Percentiles rank a stretch among this genome's conserved stretches.
phyloP scores from a whole-genome alignment of 805 yeast species.

The Hanseniaspora taiwanica region DNA sequence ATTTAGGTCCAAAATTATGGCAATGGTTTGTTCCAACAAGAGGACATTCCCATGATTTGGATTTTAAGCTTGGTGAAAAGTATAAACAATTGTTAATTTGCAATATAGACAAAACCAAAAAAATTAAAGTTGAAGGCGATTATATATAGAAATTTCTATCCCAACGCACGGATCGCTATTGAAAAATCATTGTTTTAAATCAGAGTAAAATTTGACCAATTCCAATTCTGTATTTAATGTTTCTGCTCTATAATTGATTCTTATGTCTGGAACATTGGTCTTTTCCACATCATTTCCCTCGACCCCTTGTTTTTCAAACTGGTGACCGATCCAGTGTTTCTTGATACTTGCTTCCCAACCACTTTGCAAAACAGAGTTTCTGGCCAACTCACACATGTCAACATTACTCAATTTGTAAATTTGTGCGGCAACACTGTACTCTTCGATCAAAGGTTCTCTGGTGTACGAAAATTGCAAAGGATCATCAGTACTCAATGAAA shows the following conservation, averaged over 20 bases:
- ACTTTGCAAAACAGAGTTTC: slow-evolving; percentile 82
- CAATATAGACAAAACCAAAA: neutral
- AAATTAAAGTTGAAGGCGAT: slow-evolving; percentile 1
- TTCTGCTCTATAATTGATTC: slow-evolving; percentile 74
- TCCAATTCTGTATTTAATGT: slow-evolving; percentile 62
- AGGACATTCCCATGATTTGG: slow-evolving; percentile 5
- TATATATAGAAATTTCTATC: neutral
- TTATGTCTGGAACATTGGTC: slow-evolving; percentile 86
- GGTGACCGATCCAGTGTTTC: slow-evolving; percentile 82
- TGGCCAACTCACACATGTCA: slow-evolving; percentile 94
- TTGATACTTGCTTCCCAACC: slow-evolving; percentile 86
- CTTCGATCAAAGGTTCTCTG: slow-evolving; percentile 93
- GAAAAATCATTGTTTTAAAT: slow-evolving; percentile 7
- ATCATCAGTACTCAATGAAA: slow-evolving; percentile 91
- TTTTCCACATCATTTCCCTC: slow-evolving; percentile 82
- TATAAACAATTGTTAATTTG: neutral
- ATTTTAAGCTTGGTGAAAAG: slow-evolving; percentile 18
- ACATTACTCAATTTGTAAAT: slow-evolving; percentile 88
- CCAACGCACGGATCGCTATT: neutral
- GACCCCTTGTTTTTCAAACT: slow-evolving; percentile 45
- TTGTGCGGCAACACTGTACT: slow-evolving; percentile 96
- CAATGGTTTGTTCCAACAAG: slow-evolving; percentile 21
- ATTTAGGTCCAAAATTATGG: slow-evolving; percentile 17
- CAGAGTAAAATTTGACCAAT: slow-evolving; percentile 46
- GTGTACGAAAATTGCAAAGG: slow-evolving; percentile 96